A percentile compares a stretch with the other conserved stretches of the same genome.
These are phyloP conservation scores for Helichrysum umbraculigerum DNA, from an alignment of 129 eudicot species.

Conservation along the genomic window DNA sequence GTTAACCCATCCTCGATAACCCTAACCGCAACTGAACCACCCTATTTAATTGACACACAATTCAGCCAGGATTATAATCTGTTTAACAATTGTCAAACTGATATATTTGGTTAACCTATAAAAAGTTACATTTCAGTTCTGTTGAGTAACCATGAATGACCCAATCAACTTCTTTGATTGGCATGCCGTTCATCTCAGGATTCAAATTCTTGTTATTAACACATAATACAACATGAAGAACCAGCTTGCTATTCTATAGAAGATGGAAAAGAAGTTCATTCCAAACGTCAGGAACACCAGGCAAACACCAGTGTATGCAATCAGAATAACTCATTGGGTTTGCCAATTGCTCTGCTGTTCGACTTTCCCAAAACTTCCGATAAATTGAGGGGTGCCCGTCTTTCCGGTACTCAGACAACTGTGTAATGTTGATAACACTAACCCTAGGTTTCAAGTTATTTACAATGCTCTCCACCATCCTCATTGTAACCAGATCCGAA, in stretches of 20 bases:
- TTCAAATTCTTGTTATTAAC: constrained; percentile 11
- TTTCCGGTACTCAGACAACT: constrained; percentile 91
- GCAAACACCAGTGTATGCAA: constrained; percentile 99
- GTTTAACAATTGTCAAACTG: not conserved
- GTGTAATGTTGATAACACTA: constrained; percentile 81
- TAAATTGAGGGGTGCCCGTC: constrained; percentile 88
- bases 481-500: constrained; percentile 83
- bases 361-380: constrained; percentile 90
- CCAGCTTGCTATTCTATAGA: constrained; percentile 24
- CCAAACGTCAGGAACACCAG: constrained; percentile 97
- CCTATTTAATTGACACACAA: not conserved
- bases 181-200: not conserved
- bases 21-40: not conserved
- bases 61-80: not conserved
- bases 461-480: constrained; percentile 64
- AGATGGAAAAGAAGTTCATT: constrained; percentile 79
- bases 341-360: constrained; percentile 56
- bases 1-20: not conserved
- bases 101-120: not conserved
- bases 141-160: not conserved
- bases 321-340: constrained; percentile 80
- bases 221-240: constrained; percentile 1
- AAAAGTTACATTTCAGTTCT: not conserved
- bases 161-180: not conserved
- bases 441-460: constrained; percentile 66